phyloP scores from a whole-genome alignment of 23 red algal genomes.

The Cyanidioschyzon merolae region DNA sequence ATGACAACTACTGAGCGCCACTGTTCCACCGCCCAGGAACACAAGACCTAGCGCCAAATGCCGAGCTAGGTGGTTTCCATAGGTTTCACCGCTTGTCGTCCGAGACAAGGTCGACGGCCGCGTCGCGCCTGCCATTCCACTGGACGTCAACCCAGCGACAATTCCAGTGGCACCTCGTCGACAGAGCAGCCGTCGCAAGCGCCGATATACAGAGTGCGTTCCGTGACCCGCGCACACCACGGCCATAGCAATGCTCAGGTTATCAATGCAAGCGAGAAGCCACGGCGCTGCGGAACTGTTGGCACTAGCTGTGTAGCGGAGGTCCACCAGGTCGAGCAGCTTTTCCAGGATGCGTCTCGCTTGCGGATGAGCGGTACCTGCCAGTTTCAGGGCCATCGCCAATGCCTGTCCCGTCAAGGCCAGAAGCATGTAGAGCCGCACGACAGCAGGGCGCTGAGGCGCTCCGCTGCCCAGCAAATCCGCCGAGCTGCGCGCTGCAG shows the following conservation, averaged over 20 bases:
- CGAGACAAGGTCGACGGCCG: background rate
- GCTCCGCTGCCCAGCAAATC: background rate
- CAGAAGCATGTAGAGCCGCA: constrained; percentile 33
- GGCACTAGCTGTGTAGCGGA: background rate
- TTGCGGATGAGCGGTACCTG: constrained; percentile 36
- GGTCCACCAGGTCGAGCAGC: constrained; percentile 8
- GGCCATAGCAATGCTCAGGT: constrained; percentile 33
- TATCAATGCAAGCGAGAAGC: constrained; percentile 40
- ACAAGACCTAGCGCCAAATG: constrained; percentile 80
- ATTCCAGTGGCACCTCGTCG: background rate
- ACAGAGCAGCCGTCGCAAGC: constrained; percentile 46
- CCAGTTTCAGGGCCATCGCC: constrained; percentile 44
- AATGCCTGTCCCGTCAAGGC: constrained; percentile 47
- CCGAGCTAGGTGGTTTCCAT: constrained; percentile 53
- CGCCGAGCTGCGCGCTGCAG: background rate
- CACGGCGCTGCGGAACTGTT: background rate
- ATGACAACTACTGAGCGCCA: constrained; percentile 40
- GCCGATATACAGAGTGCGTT: constrained; percentile 35
- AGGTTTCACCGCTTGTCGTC: constrained; percentile 14
- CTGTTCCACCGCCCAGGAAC: constrained; percentile 67
- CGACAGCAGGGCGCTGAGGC: background rate
- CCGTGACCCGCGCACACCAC: constrained; percentile 59
- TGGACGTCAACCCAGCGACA: no score
- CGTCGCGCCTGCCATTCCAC: background rate
- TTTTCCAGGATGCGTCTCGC: constrained; percentile 8